Conservation (phyloP, 345 rosid genomes). For the Ailanthus altissimus region DNA sequence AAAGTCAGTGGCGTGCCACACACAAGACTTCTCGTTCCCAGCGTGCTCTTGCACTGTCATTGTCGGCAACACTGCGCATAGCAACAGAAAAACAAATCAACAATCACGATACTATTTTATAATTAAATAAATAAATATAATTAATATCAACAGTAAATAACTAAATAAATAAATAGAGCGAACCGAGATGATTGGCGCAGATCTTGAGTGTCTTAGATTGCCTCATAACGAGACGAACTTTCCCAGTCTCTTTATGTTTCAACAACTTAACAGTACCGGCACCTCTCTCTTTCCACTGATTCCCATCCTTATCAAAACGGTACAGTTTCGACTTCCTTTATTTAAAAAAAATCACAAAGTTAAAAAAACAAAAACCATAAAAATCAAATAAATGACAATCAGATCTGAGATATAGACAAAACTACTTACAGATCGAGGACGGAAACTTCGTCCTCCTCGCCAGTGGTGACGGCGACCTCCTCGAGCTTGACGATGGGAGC, state of each 20-base stretch:
- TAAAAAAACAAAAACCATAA: slow-evolving; percentile 5
- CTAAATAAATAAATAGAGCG: slow-evolving; percentile 5
- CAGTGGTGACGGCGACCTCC: slow-evolving; percentile 81
- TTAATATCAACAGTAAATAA: background rate
- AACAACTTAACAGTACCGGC: slow-evolving; percentile 86
- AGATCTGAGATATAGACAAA: background rate
- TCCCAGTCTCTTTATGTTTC: slow-evolving; percentile 76
- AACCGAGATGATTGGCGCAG: slow-evolving; percentile 95
- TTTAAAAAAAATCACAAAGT: slow-evolving; percentile 9
- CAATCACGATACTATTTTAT: slow-evolving; percentile 1
- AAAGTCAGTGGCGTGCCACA: slow-evolving; percentile 68
- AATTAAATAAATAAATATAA: background rate
- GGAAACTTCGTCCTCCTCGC: slow-evolving; percentile 84
- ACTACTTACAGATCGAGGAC: slow-evolving; percentile 71
- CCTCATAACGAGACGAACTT: slow-evolving; percentile 88
- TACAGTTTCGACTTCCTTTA: slow-evolving; percentile 85
- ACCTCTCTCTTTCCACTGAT: slow-evolving; percentile 96
- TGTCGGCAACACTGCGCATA: slow-evolving; percentile 45
- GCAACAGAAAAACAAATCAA: background rate
- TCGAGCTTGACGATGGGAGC: slow-evolving; percentile 85
- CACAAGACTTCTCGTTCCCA: slow-evolving; percentile 76
- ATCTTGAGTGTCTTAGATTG: slow-evolving; percentile 96
- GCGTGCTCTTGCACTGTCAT: slow-evolving; percentile 68
- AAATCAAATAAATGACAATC: background rate
- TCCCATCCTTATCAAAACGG: slow-evolving; percentile 78